A percentile compares a stretch with the other conserved stretches of the same genome.
Evolutionary conservation across 2,329 filamentous ascomycete species (phyloP).

Genomic region (Sporothrix variecibatus): DNA sequence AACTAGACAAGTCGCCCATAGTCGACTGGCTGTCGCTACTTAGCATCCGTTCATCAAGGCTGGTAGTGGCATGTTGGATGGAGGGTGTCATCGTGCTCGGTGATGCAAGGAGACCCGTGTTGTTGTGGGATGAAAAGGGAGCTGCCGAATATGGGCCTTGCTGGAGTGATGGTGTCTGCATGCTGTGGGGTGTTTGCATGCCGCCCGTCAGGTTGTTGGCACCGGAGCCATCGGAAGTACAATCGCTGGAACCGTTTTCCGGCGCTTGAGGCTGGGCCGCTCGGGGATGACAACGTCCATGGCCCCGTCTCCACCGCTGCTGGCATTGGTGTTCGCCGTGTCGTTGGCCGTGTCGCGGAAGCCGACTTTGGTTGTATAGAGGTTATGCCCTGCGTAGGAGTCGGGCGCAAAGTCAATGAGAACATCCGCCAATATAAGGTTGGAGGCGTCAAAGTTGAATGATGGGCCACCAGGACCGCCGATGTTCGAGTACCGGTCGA

Average conservation of each 20-base stretch:
- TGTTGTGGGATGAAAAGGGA: neutral
- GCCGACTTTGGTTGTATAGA: slow-evolving; percentile 44
- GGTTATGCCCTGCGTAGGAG: slow-evolving; percentile 52
- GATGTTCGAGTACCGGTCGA: slow-evolving; percentile 71
- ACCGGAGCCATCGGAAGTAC: slow-evolving; percentile 28
- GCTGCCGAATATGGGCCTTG: neutral
- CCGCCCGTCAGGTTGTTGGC: slow-evolving; percentile 27
- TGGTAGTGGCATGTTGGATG: neutral
- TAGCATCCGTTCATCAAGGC: neutral
- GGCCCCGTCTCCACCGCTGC: neutral
- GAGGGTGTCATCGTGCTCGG: slow-evolving; percentile 7
- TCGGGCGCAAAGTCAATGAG: slow-evolving; percentile 62
- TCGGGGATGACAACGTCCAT: slow-evolving; percentile 31
- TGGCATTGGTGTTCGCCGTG: neutral
- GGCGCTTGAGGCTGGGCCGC: slow-evolving; percentile 52
- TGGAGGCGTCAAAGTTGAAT: slow-evolving; percentile 70
- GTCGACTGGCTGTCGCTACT: neutral
- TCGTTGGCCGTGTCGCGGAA: slow-evolving; percentile 32
- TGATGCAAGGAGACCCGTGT: neutral
- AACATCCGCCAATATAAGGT: slow-evolving; percentile 70
- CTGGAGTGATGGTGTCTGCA: slow-evolving; percentile 35
- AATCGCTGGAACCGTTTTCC: slow-evolving; percentile 45
- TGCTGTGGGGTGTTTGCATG: slow-evolving; percentile 35
- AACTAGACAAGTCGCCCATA: neutral
- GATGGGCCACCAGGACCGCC: slow-evolving; percentile 60